These are phyloP conservation scores for Populus pruinosa DNA, from an alignment of 345 rosid genomes.

Conservation along the genomic window DNA sequence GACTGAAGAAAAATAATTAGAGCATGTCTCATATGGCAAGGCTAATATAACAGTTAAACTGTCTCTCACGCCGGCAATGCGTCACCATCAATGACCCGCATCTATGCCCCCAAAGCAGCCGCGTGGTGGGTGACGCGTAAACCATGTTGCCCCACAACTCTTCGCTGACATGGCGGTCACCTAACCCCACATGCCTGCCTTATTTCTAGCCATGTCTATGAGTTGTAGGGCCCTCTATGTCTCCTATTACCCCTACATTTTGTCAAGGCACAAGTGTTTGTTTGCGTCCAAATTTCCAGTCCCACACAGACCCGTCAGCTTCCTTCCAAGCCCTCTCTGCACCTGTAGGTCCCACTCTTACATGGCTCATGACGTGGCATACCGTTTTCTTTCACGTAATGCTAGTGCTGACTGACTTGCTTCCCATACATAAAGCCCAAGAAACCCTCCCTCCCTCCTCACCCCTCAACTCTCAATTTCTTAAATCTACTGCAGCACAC, in stretches of 20 bases:
- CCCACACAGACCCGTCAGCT: slow-evolving; percentile 12
- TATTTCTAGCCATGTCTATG: slow-evolving; percentile 46
- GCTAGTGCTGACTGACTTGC: neutral
- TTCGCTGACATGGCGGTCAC: slow-evolving; percentile 57
- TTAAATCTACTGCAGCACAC: neutral
- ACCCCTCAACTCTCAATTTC: neutral
- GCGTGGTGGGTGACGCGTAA: slow-evolving; percentile 35
- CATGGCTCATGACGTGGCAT: slow-evolving; percentile 37
- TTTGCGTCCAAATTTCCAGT: neutral
- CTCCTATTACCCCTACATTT: slow-evolving; percentile 33
- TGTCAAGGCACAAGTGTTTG: neutral
- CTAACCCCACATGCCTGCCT: slow-evolving; percentile 76
- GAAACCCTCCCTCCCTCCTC: slow-evolving; percentile 7
- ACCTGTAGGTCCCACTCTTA: slow-evolving; percentile 8
- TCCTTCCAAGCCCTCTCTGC: slow-evolving; percentile 20
- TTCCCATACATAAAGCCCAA: slow-evolving; percentile 44
- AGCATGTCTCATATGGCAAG: slow-evolving; percentile 15
- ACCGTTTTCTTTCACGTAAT: neutral
- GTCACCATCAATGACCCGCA: slow-evolving; percentile 42
- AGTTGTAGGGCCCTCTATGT: slow-evolving; percentile 46
- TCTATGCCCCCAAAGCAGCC: slow-evolving; percentile 32
- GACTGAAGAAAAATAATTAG: neutral
- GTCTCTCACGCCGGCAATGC: slow-evolving; percentile 36
- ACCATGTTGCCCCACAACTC: neutral
- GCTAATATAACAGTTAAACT: slow-evolving; percentile 8